Evolutionary conservation across 768 basidiomycete species (phyloP), one percentile per base, ranked within the genome.

Genomic region (Calocybe cyanea): DNA sequence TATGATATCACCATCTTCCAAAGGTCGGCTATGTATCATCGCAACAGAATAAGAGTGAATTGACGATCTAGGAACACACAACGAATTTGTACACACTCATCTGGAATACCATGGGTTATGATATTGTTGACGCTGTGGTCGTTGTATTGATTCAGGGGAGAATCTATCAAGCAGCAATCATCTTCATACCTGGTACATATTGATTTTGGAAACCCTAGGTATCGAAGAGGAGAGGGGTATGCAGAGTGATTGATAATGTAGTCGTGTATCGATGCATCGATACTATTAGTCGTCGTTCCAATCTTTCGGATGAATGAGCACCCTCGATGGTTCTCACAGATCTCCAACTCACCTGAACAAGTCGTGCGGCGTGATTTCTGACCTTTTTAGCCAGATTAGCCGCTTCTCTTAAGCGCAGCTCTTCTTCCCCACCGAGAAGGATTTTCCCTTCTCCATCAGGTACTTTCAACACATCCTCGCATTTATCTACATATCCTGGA

Each of bases 21-120:
- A 73, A 0, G 80, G 81, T 28, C 92, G 88, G 46, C 92, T 93
- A 17, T 8, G n/a, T n/a, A n/a, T n/a, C n/a, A n/a, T n/a, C n/a
- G n/a, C n/a, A n/a, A n/a, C n/a, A n/a, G n/a, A n/a, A n/a, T 8
- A 6, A n/a, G 14, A 15, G 10, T 13, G 44, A 10, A 20, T 9
- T 31, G 10, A 5, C 31, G 14, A 18, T 14, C 34, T 15, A 11
- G 30, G 14, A 20, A 43, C 15, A 14, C 3, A 7, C 14, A 35
- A 63, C 4, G 17, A 18, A 14, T 78, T 53, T 25, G 15, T 32
- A 37, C 38, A 7, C 52, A 92, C 91, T 88, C 78, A 67, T 95
- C 91, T 21, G 93, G 93, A 46, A 96, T 92, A 0, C 92, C 93
- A 59, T 96, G 92, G 8, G 76, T 77, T 38, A 92, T 74, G 25